phyloP scores from a whole-genome alignment of 108 stramenopile species.

The Skeletonema grethae region DNA sequence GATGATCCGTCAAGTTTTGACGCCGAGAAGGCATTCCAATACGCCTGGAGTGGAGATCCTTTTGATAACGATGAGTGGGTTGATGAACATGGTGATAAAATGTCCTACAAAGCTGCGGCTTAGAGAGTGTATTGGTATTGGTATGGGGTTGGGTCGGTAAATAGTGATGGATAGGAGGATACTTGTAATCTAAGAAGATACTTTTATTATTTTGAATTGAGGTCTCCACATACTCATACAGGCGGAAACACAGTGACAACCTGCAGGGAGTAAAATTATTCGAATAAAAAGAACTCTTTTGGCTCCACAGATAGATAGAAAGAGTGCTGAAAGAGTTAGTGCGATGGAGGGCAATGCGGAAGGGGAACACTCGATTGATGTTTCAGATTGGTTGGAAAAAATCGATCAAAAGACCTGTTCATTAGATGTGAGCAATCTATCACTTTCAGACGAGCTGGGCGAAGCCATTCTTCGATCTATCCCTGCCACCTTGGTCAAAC shows the following conservation, averaged over 20 bases:
- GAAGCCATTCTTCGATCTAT: constrained; percentile 32
- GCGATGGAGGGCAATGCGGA: constrained; percentile 14
- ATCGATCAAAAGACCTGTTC: constrained; percentile 10
- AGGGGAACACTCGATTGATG: constrained; percentile 18
- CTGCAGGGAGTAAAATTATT: neutral
- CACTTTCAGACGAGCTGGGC: constrained; percentile 35
- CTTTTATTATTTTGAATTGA: neutral
- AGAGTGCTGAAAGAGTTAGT: no score
- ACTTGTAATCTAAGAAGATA: constrained; percentile 1
- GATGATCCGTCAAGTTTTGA: constrained; percentile 89
- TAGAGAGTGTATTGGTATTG: constrained; percentile 1
- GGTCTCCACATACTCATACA: no score
- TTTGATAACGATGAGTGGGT: constrained; percentile 92
- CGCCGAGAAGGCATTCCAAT: constrained; percentile 94
- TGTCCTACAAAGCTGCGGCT: constrained; percentile 63
- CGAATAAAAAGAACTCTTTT: neutral
- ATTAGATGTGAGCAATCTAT: constrained; percentile 40
- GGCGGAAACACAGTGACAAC: neutral
- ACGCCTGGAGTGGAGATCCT: constrained; percentile 93
- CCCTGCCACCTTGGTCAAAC: constrained; percentile 4
- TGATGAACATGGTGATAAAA: constrained; percentile 84
- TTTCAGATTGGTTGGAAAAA: constrained; percentile 32
- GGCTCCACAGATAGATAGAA: no score
- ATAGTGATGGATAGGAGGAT: neutral
- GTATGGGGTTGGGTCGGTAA: neutral